A percentile compares a stretch with the other conserved stretches of the same genome.
Conservation (phyloP, 2,329 filamentous ascomycete species). For the Alternaria conjuncta region DNA sequence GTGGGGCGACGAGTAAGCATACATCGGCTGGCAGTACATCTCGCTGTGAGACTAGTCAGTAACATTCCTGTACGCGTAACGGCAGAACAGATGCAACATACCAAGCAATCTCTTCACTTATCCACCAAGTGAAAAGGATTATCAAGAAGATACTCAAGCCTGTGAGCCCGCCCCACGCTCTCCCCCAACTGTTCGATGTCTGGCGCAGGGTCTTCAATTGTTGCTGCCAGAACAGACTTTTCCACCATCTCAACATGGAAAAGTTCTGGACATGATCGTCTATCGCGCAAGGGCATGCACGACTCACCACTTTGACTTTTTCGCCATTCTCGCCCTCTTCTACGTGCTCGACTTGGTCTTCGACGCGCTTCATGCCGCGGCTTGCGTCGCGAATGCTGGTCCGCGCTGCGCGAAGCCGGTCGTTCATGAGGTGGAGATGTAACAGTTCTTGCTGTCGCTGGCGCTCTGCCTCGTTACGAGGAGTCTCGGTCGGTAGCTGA, state of each 20-base stretch:
- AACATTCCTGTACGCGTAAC: not conserved
- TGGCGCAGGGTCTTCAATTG: conserved; percentile 23
- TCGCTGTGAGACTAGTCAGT: conserved; percentile 39
- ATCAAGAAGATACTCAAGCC: conserved; percentile 50
- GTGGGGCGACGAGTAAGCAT: conserved; percentile 54
- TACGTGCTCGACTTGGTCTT: conserved; percentile 48
- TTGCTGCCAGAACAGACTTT: conserved; percentile 36
- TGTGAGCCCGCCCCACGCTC: conserved; percentile 44
- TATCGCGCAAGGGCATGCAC: conserved; percentile 28
- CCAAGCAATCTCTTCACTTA: conserved; percentile 57
- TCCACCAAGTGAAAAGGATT: conserved; percentile 55
- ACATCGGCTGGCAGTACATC: conserved; percentile 59
- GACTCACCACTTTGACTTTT: conserved; percentile 15
- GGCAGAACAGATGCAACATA: conserved; percentile 24
- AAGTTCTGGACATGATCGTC: conserved; percentile 12
- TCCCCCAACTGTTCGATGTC: conserved; percentile 12
- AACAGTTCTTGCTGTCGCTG: conserved; percentile 51
- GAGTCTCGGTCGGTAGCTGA: conserved; percentile 31
- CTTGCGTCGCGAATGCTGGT: conserved; percentile 54
- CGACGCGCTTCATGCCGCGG: conserved; percentile 51
- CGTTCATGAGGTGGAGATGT: conserved; percentile 52
- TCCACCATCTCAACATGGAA: conserved; percentile 32
- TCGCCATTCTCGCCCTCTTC: conserved; percentile 25
- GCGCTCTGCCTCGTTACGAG: conserved; percentile 50
- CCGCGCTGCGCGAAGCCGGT: conserved; percentile 48